phyloP scores from a whole-genome alignment of 768 basidiomycete genomes.

The Podaxis sp. region DNA sequence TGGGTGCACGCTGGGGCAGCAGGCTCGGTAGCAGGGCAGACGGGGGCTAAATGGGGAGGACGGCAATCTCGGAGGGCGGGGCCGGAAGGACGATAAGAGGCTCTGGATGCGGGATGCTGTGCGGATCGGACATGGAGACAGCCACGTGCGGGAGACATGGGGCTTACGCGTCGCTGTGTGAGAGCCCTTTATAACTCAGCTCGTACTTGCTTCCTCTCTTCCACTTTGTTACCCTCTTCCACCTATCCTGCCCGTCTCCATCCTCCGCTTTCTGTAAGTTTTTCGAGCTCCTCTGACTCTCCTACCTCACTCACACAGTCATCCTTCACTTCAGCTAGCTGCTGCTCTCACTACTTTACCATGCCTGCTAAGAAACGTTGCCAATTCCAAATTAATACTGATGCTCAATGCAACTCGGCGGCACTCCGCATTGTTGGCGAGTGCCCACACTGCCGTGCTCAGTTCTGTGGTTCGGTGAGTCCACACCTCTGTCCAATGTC shows the following conservation, averaged over 20 bases:
- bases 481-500: conserved; percentile 10
- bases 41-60: conserved; percentile 8
- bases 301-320: conserved; percentile 6
- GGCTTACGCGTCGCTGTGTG: conserved; percentile 35
- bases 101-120: conserved; percentile 14
- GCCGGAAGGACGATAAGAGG: neutral
- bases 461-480: conserved; percentile 79
- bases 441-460: conserved; percentile 75
- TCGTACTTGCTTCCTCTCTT: conserved; percentile 8
- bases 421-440: conserved; percentile 83
- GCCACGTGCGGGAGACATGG: conserved; percentile 14
- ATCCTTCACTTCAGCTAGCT: neutral
- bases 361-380: conserved; percentile 91
- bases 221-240: conserved; percentile 10
- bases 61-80: conserved; percentile 20
- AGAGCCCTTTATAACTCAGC: conserved; percentile 19
- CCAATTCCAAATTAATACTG: conserved; percentile 56
- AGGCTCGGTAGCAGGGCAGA: neutral
- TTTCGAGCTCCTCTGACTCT: neutral
- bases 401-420: conserved; percentile 70
- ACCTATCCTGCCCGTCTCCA: conserved; percentile 12
- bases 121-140: conserved; percentile 20
- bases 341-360: conserved; percentile 1
- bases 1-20: neutral
- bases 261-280: conserved; percentile 16